Evolutionary conservation across 257 asterid species (phyloP).

Genomic region (Przewalskia tangutica): DNA sequence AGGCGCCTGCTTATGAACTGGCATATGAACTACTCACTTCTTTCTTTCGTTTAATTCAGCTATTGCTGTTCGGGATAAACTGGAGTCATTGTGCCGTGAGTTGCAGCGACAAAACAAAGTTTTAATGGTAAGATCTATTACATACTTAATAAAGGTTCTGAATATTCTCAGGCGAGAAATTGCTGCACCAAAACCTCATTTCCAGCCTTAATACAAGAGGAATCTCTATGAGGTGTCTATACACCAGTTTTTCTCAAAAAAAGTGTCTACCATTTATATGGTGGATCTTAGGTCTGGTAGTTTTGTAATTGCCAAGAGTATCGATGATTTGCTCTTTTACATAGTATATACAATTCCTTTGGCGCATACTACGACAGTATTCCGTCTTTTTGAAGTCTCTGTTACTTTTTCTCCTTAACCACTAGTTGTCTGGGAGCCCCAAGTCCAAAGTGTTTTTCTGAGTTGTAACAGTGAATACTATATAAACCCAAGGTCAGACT

Average conservation of each 20-base stretch:
- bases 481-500: neutral
- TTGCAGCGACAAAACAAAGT: conserved; percentile 92
- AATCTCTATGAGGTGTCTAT: neutral
- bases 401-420: neutral
- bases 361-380: neutral
- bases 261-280: neutral
- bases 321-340: neutral
- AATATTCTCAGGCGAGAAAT: neutral
- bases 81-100: conserved; percentile 95
- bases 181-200: neutral
- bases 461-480: neutral
- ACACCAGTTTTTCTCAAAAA: neutral
- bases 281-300: neutral
- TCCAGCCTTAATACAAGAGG: neutral
- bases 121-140: conserved; percentile 52
- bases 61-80: conserved; percentile 79
- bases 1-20: neutral
- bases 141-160: conserved; percentile 4
- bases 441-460: neutral
- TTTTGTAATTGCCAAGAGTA: neutral
- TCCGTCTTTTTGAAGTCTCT: neutral
- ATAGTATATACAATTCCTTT: neutral
- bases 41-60: conserved; percentile 43
- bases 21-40: neutral
- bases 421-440: neutral